Percentiles rank a stretch among this genome's conserved stretches.
These are phyloP conservation scores for Candolleomyces eurysporus DNA, from an alignment of 768 basidiomycete genomes.

Conservation along the genomic window DNA sequence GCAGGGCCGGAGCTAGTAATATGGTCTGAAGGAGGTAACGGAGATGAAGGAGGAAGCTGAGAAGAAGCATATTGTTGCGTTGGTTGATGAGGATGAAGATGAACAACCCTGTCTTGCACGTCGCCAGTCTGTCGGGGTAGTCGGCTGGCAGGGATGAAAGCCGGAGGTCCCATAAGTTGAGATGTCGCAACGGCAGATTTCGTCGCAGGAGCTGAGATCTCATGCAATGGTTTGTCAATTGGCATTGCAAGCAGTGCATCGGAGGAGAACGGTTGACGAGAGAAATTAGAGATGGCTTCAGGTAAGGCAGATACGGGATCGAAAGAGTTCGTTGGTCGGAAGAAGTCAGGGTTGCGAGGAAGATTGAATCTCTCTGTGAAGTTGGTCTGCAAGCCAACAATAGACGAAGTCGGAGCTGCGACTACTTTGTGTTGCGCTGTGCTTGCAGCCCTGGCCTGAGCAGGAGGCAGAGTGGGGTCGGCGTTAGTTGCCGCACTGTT, in stretches of 20 bases:
- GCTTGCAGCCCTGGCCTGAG: not conserved
- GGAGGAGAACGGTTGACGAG: no score
- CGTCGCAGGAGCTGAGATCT: not conserved
- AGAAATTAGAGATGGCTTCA: no score
- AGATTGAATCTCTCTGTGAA: no score
- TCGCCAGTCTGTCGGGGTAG: not conserved
- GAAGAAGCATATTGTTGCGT: not conserved
- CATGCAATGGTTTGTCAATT: not conserved
- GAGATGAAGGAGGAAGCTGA: not conserved
- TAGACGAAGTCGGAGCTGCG: no score
- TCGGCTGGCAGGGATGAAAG: not conserved
- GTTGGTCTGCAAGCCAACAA: no score
- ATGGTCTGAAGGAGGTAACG: not conserved
- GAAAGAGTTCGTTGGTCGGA: no score
- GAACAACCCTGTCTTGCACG: not conserved
- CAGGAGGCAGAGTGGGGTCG: conserved; percentile 7
- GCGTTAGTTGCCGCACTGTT: conserved; percentile 3
- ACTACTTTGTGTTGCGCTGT: not conserved
- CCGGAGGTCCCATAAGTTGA: not conserved
- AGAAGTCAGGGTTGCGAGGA: no score
- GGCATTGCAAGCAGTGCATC: no score
- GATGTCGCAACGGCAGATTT: not conserved
- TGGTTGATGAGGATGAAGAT: not conserved
- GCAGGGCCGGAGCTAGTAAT: no score
- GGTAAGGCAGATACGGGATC: no score